Evolutionary conservation across 495 filamentous ascomycete genomes (phyloP), one percentile per base, ranked within the genome.

Genomic region (Amphirosellinia nigrospora): DNA sequence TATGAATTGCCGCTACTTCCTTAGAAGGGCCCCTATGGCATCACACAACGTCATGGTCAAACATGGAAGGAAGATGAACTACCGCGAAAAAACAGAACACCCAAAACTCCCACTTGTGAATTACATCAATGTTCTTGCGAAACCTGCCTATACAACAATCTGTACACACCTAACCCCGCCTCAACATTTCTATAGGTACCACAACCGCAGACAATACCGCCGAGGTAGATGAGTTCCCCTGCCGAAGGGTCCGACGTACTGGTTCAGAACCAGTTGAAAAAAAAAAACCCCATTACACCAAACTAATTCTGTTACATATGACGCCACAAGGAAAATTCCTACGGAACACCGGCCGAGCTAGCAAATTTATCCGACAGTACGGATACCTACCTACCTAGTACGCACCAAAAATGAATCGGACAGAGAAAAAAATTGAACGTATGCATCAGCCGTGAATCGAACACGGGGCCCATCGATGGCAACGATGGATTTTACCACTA

Each of bases 401-500:
- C 45, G 21, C 19, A 50, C 23, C n/a, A 11, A 23, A 3, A 10
- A 8, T 10, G 3, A 10, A 13, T 5, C 13, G 23, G 30, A 15
- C 9, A 16, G 8, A 15, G 4, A 52, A 58, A 21, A 34, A 55
- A 4, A 48, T 72, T 7, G 56, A 70, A 70, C 53, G 71, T 70
- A 75, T 81, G 80, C 80, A 77, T 79, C 78, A 82, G 79, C 80
- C 80, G 80, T 77, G 81, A 82, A 82, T 82, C 81, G 82, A 83
- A 83, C 82, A 76, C 82, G 82, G 82, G 82, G 82, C 82, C 80
- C 81, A 82, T 83, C 81, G 81, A 83, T 83, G 81, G 81, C 81
- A 82, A 83, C 81, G 81, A 83, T 82, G 81, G 80, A 82, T 83
- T 83, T 82, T 83, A 83, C 81, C 81, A 83, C 81, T 83, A 83